Base-by-base conservation (phyloP, 2,329 filamentous ascomycete species). In the Fusarium napiforme region DNA sequence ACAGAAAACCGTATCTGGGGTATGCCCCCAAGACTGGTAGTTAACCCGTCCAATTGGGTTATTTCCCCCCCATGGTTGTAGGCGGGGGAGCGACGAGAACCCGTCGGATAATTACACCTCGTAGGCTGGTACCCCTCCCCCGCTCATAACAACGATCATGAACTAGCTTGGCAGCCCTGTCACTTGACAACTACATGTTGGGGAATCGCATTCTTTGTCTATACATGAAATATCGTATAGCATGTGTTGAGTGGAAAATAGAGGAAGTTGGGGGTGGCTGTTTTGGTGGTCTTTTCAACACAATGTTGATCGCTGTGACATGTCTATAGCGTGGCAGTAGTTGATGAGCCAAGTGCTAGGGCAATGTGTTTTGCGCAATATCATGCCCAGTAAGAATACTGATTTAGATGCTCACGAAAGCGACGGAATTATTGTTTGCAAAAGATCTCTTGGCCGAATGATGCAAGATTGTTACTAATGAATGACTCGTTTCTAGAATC, bases 31-130 rank as follows among this genome's bases (percentile, higher is more conserved):
- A 39, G 2, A 26, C 50, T 9, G 18, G 12, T 21, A 16, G 19
- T 16, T 9, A 12, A 12, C 14, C 14, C 2, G 7, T 39, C 50
- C 34, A 53, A 53, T 39, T 39, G 50, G 50, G 9, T 53, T n/a
- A 53, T 53, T 39, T 14, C 10, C 0, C 10, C 0, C 4, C 2
- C 2, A 15, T 7, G 7, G 50, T 28, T 16, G 7, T 18, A 12
- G 5, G 19, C 23, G 14, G 26, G 23, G 18, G 50, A 21, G 7
- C 5, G 5, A 23, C 23, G 23, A 23, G 23, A 23, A 23, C 23
- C 50, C 50, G 50, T 14, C 50, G 50, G 50, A 39, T 53, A 53
- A 39, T 39, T 53, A 14, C 23, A 7, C 10, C 46, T 49, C 0
- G 10, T 8, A n/a, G 23, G 23, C 23, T 23, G 23, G 28, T 30